Evolutionary conservation across 1,139 yeast genomes (phyloP), one percentile per base, ranked within the genome.

Genomic region (Hansenula sp.): DNA sequence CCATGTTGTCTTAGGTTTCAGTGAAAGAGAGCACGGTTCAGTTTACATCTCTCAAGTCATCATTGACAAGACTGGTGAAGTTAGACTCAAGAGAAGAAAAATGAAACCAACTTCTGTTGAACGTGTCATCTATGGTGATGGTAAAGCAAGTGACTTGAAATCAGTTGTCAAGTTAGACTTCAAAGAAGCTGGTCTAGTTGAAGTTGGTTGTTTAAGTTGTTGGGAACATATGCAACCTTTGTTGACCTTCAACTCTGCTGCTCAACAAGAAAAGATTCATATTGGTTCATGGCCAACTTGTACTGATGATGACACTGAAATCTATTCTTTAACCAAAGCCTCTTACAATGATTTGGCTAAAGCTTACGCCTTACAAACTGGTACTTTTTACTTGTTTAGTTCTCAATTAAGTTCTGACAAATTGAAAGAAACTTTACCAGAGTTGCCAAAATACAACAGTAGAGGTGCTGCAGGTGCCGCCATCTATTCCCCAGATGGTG

Each of bases 221-320:
- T 50, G 56, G 53, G 56, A 52, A 28, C 51, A 51, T 41, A 47
- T 40, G 34, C 49, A 50, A 52, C 55, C 55, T 5, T 38, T 51
- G 24, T 37, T 43, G 16, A 42, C 48, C 21, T 50, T 46, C 11
- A 37, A 48, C 11, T 38, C 40, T 30, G 48, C 50, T 29, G 44
- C 29, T 10, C 45, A 44, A 32, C 30, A 42, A 25, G 46, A 44
- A 30, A 29, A 44, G 22, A 37, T 44, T 16, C 46, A 44, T 34
- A 34, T 44, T 39, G 46, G 39, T 19, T 37, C 41, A 14, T 44
- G 46, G 46, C 46, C 46, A 22, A 19, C 29, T 3, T 16, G 24
- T 12, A 18, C 13, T 24, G 27, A 22, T 5, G 4, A 18, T 21
- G 26, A 17, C 25, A 14, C 11, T 11, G 24, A 13, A 4, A 29